phyloP scores from a whole-genome alignment of 768 basidiomycete genomes.

The Fistulinella prunicolor region DNA sequence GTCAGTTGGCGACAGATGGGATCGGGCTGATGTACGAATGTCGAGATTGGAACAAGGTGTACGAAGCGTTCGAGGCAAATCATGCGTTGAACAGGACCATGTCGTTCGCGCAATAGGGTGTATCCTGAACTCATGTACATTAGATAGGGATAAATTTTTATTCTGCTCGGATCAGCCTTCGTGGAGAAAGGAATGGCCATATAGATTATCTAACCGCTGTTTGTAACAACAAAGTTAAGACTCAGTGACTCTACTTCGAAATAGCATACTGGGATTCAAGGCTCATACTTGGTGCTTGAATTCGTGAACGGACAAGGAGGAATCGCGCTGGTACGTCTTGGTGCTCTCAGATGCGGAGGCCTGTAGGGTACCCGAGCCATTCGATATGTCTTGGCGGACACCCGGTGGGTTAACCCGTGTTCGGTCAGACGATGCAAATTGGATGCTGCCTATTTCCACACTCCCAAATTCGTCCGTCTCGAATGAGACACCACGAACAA shows the following conservation, averaged over 20 bases:
- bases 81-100: conserved; percentile 20
- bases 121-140: too few relatives aligned
- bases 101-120: not conserved
- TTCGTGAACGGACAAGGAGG: conserved; percentile 12
- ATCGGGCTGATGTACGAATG: conserved; percentile 23
- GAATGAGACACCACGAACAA: conserved; percentile 18
- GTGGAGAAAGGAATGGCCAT: too few relatives aligned
- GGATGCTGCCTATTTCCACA: not conserved
- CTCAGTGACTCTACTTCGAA: not conserved
- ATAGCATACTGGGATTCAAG: not conserved
- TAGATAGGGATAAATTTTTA: too few relatives aligned
- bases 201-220: too few relatives aligned
- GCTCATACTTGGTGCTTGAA: conserved; percentile 8
- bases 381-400: not conserved
- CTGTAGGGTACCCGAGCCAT: conserved; percentile 11
- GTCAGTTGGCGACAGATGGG: conserved; percentile 16
- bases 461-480: conserved; percentile 12
- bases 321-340: conserved; percentile 5
- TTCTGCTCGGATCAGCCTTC: too few relatives aligned
- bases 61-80: conserved; percentile 20
- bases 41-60: conserved; percentile 21
- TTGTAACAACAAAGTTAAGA: too few relatives aligned
- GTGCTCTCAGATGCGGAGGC: not conserved
- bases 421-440: conserved; percentile 5
- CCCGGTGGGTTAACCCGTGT: not conserved